A percentile compares a stretch with the other conserved stretches of the same genome.
These are phyloP conservation scores for Pisolithus thermaeus DNA, from an alignment of 1,284 basidiomycete species.

Conservation along the genomic window DNA sequence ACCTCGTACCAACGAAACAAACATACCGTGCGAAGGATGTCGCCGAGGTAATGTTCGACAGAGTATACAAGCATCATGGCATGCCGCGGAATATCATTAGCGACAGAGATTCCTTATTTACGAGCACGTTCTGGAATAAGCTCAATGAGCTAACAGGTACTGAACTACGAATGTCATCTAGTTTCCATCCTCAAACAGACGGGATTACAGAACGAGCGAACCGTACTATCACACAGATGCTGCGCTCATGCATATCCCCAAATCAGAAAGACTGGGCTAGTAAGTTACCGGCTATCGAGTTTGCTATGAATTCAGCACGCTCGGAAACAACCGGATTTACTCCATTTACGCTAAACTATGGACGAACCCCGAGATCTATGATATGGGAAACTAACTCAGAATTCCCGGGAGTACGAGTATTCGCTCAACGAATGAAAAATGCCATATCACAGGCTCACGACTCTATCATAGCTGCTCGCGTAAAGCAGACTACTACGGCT, in stretches of 20 bases:
- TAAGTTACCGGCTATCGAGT: no score
- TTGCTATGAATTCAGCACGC: no score
- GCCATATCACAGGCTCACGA: no score
- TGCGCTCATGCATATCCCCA: conserved; percentile 12
- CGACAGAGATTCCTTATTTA: conserved; percentile 16
- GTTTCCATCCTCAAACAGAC: no score
- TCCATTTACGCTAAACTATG: conserved; percentile 33
- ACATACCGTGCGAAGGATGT: no score
- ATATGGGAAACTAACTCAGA: conserved; percentile 19
- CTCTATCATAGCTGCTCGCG: no score
- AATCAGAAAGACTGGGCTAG: conserved; percentile 8
- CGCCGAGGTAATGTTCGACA: no score
- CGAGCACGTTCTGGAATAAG: conserved; percentile 20
- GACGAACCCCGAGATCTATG: conserved; percentile 28
- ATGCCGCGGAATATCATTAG: no score
- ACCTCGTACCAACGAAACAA: no score
- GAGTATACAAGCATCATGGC: no score
- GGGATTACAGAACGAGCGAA: conserved; percentile 19
- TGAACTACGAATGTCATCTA: no score
- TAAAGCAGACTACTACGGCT: no score
- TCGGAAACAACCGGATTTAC: conserved; percentile 24
- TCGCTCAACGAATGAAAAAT: conserved; percentile 20
- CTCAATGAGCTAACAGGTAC: conserved; percentile 12
- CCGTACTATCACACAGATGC: conserved; percentile 19
- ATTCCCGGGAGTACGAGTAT: conserved; percentile 21